These are phyloP conservation scores for Geotrichum bryndzae DNA, from an alignment of 1,139 yeast species.

Conservation along the genomic window DNA sequence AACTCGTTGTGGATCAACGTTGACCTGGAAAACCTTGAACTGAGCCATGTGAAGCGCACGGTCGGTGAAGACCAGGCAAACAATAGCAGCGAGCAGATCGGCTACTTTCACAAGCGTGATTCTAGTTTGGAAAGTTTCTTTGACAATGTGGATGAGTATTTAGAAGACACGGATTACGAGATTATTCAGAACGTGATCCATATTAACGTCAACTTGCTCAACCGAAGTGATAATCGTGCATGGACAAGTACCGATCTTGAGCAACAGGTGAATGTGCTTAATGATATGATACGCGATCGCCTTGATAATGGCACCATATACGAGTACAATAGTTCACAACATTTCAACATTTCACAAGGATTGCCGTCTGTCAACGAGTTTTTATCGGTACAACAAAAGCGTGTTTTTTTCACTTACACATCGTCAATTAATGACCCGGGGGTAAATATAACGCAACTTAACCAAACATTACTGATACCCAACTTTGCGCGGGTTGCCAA, in stretches of 20 bases:
- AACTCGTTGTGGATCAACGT: slow-evolving; percentile 52
- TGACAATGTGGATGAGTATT: not conserved
- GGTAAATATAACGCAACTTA: not conserved
- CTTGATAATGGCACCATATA: not conserved
- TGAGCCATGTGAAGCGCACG: slow-evolving; percentile 34
- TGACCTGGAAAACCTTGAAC: slow-evolving; percentile 45
- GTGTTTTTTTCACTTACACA: not conserved
- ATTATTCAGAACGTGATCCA: slow-evolving; percentile 52
- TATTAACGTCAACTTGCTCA: slow-evolving; percentile 40
- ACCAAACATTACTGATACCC: not conserved
- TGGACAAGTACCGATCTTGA: not conserved
- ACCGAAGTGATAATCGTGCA: slow-evolving; percentile 15
- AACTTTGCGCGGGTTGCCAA: not conserved
- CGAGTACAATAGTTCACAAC: not conserved
- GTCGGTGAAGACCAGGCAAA: slow-evolving; percentile 39
- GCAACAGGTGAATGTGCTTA: not conserved
- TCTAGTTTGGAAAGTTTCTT: not conserved
- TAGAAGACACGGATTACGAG: slow-evolving; percentile 46
- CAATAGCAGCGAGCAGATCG: slow-evolving; percentile 32
- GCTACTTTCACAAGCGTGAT: not conserved
- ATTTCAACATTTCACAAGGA: not conserved
- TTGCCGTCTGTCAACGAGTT: not conserved
- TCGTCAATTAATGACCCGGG: not conserved
- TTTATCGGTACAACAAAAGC: not conserved
- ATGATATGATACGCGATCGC: not conserved